Percentiles rank a stretch among this genome's conserved stretches.
Evolutionary conservation across 164 flowering plant genomes (phyloP).

Genomic region (Liquidambar formosana): DNA sequence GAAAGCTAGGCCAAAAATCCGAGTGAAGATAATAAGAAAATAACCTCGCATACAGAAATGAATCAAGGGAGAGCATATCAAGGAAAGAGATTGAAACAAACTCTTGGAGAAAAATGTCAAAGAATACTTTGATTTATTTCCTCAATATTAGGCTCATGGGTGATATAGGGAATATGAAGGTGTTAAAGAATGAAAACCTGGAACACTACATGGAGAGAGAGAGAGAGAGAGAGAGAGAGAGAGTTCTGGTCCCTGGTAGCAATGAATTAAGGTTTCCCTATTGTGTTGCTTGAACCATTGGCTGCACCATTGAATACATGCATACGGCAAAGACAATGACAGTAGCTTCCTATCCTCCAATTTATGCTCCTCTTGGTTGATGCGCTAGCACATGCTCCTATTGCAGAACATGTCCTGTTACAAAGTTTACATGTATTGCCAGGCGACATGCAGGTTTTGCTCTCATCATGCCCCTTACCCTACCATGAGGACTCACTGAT

Average conservation of each 20-base stretch:
- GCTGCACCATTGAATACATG: not conserved
- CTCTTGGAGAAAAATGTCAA: too few relatives aligned
- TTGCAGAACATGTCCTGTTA: constrained; percentile 30
- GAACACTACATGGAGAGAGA: not conserved
- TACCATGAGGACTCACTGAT: constrained; percentile 15
- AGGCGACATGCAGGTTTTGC: not conserved
- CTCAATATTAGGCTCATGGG: too few relatives aligned
- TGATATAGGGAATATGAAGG: too few relatives aligned
- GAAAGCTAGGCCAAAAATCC: too few relatives aligned
- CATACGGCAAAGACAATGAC: constrained; percentile 31
- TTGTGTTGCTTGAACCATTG: not conserved
- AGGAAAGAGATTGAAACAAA: too few relatives aligned
- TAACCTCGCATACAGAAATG: too few relatives aligned
- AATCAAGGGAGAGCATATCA: too few relatives aligned
- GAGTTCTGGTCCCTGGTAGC: not conserved
- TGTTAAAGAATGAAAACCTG: too few relatives aligned
- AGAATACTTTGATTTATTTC: too few relatives aligned
- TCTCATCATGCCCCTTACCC: constrained; percentile 19
- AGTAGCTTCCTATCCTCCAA: constrained; percentile 25
- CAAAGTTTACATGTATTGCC: constrained; percentile 13
- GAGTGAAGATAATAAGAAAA: too few relatives aligned
- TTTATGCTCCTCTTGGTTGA: constrained; percentile 18
- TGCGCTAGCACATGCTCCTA: constrained; percentile 28
- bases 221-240: constrained; percentile 5
- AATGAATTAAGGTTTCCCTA: constrained; percentile 31